Percentiles rank a stretch among this genome's conserved stretches.
Evolutionary conservation across 2,329 filamentous ascomycete species (phyloP).

Genomic region (Didymella arachidicola): DNA sequence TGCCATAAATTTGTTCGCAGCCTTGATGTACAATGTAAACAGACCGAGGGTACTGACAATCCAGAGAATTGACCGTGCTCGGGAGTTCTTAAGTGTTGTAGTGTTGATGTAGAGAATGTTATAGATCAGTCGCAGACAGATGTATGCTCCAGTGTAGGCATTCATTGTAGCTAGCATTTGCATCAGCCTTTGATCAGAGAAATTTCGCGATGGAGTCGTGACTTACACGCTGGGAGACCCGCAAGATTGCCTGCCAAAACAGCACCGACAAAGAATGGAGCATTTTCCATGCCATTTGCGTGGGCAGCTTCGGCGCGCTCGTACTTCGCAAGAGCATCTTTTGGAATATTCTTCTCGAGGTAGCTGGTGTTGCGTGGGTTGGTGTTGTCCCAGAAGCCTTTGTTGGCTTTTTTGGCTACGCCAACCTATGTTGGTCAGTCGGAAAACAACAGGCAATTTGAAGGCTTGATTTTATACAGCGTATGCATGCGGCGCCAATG

Average conservation of each 20-base stretch:
- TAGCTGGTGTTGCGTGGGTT: not conserved
- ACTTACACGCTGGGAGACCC: not conserved
- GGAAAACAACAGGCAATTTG: not conserved
- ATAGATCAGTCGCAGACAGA: not conserved
- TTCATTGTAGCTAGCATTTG: not conserved
- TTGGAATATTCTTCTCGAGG: not conserved
- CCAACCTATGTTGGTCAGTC: not conserved
- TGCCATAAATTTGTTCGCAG: not conserved
- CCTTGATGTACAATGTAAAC: not conserved
- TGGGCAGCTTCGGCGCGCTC: not conserved
- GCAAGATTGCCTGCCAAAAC: not conserved
- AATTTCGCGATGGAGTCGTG: too few relatives aligned
- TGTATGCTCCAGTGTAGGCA: not conserved
- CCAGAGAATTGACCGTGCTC: not conserved
- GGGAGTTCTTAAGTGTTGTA: not conserved
- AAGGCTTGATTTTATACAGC: not conserved
- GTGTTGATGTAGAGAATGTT: not conserved
- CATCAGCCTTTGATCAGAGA: too few relatives aligned
- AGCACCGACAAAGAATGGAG: not conserved
- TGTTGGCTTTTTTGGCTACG: not conserved
- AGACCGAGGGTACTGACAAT: not conserved
- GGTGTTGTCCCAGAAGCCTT: not conserved
- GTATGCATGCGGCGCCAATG: not conserved
- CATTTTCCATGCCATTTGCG: not conserved
- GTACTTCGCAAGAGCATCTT: not conserved